Evolutionary conservation across 2,329 filamentous ascomycete genomes (phyloP), one percentile per base, ranked within the genome.

Genomic region (Thielaviopsis ethacetica): DNA sequence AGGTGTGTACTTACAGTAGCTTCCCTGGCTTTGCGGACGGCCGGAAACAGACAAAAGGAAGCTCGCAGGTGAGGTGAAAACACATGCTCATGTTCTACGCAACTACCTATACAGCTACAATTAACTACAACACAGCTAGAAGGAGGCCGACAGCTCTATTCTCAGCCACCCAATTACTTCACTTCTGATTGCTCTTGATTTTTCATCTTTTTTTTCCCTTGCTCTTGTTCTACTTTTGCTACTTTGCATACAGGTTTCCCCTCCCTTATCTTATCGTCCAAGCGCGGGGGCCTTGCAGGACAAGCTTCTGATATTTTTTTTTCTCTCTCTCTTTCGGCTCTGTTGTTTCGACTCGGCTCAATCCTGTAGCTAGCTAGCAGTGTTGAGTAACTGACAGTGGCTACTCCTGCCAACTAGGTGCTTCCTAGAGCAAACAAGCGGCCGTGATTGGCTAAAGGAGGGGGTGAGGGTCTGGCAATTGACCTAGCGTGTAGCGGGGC

Each of bases 211-310:
- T n/a, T n/a, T n/a, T n/a, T n/a, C n/a, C n/a, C n/a, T n/a, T n/a
- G n/a, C n/a, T n/a, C n/a, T n/a, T n/a, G n/a, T n/a, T n/a, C n/a
- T n/a, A n/a, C n/a, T n/a, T n/a, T n/a, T n/a, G n/a, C 50, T 27
- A 26, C 26, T 5, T 26, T 30, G n/a, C 22, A n/a, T 53, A 26
- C 12, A 53, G 19, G n/a, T 53, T 53, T 53, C 30, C 51, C 51
- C 30, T 26, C 30, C 21, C 53, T 57, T 60, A 57, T 60, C 59
- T 57, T 60, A 60, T 60, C 54, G 26, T 53, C 50, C 24, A 27
- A 52, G 47, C 59, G 50, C 26, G 22, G 53, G 57, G 57, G 57
- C 26, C n/a, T 49, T 41, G 38, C 38, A 12, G 15, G 38, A 41
- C 38, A 41, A 10, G 13, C 7, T 50, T 26, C 41, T 34, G n/a